phyloP scores from a whole-genome alignment of 805 yeast genomes.

The Hanseniaspora taiwanica region DNA sequence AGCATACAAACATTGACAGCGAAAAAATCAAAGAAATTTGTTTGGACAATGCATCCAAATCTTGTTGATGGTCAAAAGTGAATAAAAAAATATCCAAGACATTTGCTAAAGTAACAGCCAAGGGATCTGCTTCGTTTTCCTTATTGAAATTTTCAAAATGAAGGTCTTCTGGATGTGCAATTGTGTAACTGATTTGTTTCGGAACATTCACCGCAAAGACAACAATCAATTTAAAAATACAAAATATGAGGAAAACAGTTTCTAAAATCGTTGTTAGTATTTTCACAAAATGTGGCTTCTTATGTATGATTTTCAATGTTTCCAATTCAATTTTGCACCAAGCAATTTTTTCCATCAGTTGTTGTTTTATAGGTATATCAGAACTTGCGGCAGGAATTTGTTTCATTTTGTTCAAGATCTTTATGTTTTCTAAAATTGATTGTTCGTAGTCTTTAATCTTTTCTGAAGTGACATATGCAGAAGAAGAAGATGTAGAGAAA shows the following conservation, averaged over 20 bases:
- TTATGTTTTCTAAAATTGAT: conserved; percentile 11
- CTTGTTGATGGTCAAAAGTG: conserved; percentile 21
- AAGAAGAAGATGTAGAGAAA: neutral
- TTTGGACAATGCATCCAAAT: conserved; percentile 24
- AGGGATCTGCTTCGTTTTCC: conserved; percentile 22
- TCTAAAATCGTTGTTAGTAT: conserved; percentile 12
- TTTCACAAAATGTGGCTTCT: conserved; percentile 10
- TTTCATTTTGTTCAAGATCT: conserved; percentile 9
- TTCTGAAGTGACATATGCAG: neutral
- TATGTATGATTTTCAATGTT: conserved; percentile 10
- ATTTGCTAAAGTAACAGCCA: conserved; percentile 26
- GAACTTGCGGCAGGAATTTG: conserved; percentile 8
- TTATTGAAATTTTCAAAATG: conserved; percentile 10
- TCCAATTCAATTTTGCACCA: conserved; percentile 17
- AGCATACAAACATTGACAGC: conserved; percentile 44
- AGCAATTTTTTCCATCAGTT: conserved; percentile 16
- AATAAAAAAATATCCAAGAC: conserved; percentile 21
- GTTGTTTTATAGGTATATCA: conserved; percentile 7
- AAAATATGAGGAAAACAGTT: conserved; percentile 21
- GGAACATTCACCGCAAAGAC: conserved; percentile 21
- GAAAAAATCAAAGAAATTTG: conserved; percentile 38
- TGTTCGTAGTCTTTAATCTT: conserved; percentile 12
- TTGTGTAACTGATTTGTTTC: conserved; percentile 10
- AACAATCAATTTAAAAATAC: conserved; percentile 24
- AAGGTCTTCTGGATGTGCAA: conserved; percentile 11